Evolutionary conservation across 2,329 filamentous ascomycete species (phyloP).

Genomic region (Chrysoporthe puriensis): DNA sequence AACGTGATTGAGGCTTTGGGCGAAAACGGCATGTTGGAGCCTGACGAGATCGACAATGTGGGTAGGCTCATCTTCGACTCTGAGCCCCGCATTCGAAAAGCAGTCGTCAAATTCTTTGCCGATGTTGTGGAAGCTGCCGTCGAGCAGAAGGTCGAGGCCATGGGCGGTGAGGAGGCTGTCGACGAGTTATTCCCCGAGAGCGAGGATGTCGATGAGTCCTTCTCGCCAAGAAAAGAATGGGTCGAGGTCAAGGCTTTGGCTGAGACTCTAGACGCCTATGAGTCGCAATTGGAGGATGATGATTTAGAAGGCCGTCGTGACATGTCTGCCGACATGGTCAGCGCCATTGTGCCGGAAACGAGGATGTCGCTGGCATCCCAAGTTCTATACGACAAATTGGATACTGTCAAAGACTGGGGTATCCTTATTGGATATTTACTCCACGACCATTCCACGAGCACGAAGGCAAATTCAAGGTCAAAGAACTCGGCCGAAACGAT

Average conservation of each 20-base stretch:
- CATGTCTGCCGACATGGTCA: conserved; percentile 58
- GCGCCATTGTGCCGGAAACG: conserved; percentile 71
- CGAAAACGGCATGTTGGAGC: conserved; percentile 84
- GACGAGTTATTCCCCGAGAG: conserved; percentile 73
- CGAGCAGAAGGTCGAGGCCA: conserved; percentile 77
- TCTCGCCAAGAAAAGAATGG: conserved; percentile 78
- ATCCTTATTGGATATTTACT: conserved; percentile 86
- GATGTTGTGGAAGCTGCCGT: conserved; percentile 84
- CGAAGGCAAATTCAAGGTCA: conserved; percentile 47
- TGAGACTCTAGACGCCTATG: conserved; percentile 81
- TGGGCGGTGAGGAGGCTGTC: conserved; percentile 77
- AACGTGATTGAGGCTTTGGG: conserved; percentile 81
- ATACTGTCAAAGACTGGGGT: conserved; percentile 85
- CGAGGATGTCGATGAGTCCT: conserved; percentile 74
- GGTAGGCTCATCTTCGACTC: conserved; percentile 88
- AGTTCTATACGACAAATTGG: conserved; percentile 79
- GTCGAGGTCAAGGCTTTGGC: conserved; percentile 89
- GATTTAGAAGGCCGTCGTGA: conserved; percentile 53
- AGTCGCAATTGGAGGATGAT: conserved; percentile 67
- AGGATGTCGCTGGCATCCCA: conserved; percentile 86
- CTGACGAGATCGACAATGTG: conserved; percentile 86
- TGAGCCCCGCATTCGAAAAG: conserved; percentile 82
- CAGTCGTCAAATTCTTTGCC: conserved; percentile 88
- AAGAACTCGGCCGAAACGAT: conserved; percentile 54
- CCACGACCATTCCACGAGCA: conserved; percentile 80